Conservation (phyloP, 2,329 filamentous ascomycete species). For the Biscogniauxia sp. region DNA sequence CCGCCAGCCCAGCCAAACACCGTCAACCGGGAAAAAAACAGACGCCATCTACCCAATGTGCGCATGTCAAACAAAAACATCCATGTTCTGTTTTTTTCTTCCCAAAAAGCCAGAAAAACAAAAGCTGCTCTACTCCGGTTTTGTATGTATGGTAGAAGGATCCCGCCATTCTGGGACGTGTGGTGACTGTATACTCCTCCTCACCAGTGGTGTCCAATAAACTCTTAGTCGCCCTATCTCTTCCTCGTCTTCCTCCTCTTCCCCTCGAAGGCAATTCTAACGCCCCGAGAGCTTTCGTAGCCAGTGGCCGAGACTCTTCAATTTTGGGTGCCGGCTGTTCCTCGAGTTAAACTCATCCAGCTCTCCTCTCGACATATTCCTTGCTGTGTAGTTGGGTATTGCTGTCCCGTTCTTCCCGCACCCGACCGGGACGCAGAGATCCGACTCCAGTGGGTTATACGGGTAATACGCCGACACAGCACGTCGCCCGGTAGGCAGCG, state of each 20-base stretch:
- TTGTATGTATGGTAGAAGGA: too few relatives aligned
- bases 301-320: conserved; percentile 33
- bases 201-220: too few relatives aligned
- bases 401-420: conserved; percentile 1
- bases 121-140: too few relatives aligned
- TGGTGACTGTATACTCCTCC: too few relatives aligned
- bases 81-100: too few relatives aligned
- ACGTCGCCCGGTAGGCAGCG: conserved; percentile 17
- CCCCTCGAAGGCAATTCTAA: conserved; percentile 23
- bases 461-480: conserved; percentile 24
- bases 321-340: conserved; percentile 21
- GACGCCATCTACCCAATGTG: too few relatives aligned
- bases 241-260: background rate
- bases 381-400: background rate
- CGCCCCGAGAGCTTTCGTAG: conserved; percentile 32
- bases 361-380: background rate
- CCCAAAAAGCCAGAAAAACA: too few relatives aligned
- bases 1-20: too few relatives aligned
- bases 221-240: background rate
- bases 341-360: conserved; percentile 14
- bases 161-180: too few relatives aligned
- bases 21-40: too few relatives aligned
- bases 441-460: conserved; percentile 9
- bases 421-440: background rate
- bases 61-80: too few relatives aligned